A percentile compares a stretch with the other conserved stretches of the same genome.
Evolutionary conservation across 2,329 filamentous ascomycete species (phyloP).

Genomic region (Colletotrichum euphorbiae): DNA sequence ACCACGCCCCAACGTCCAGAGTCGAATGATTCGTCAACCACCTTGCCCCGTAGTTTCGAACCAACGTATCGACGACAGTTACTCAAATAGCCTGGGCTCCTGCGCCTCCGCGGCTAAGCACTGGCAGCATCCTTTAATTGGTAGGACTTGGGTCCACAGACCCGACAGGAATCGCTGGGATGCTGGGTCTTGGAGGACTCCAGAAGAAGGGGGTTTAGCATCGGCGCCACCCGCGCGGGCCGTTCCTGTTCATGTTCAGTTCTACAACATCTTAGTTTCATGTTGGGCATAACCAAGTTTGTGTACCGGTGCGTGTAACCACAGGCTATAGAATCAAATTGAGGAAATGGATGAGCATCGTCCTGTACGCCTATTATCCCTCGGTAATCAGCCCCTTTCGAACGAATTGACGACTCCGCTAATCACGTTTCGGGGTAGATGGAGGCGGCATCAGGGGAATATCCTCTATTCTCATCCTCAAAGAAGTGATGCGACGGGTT

Average conservation of each 20-base stretch:
- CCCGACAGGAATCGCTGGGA: too few relatives aligned
- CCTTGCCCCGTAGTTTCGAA: too few relatives aligned
- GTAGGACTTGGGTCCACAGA: too few relatives aligned
- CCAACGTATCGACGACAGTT: too few relatives aligned
- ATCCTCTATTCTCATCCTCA: constrained; percentile 35
- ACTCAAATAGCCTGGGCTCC: not conserved
- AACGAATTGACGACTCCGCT: not conserved
- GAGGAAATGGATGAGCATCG: constrained; percentile 3
- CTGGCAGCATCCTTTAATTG: too few relatives aligned
- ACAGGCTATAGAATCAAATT: not conserved
- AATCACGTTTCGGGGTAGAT: constrained; percentile 9
- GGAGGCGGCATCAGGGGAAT: constrained; percentile 38
- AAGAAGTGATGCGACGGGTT: constrained; percentile 36
- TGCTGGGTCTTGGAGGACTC: not conserved
- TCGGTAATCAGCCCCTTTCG: not conserved
- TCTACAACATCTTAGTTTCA: not conserved
- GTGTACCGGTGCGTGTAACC: rapidly evolving
- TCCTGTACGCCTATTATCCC: constrained; percentile 26
- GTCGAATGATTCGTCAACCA: too few relatives aligned
- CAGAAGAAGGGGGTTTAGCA: not conserved
- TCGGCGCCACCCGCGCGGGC: not conserved
- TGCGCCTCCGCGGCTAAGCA: not conserved
- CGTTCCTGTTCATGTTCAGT: not conserved
- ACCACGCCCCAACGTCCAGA: not conserved
- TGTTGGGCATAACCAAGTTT: rapidly evolving